Evolutionary conservation across 2,329 filamentous ascomycete genomes (phyloP).

Genomic region (Venturia asperata): DNA sequence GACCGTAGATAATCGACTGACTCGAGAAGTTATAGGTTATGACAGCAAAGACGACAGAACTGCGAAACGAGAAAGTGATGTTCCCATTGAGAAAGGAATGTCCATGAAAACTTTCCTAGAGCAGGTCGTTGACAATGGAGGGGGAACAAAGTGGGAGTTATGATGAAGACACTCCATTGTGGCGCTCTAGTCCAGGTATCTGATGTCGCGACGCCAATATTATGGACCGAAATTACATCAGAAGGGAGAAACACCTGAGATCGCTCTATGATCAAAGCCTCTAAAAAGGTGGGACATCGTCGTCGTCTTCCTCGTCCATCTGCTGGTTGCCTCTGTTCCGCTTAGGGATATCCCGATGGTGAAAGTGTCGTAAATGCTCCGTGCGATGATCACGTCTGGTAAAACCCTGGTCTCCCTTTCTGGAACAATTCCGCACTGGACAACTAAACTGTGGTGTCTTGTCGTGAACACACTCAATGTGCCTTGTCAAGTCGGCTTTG

Average conservation of each 20-base stretch:
- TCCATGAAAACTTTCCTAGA: neutral
- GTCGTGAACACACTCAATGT: constrained; percentile 20
- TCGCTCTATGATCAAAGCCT: neutral
- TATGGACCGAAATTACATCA: neutral
- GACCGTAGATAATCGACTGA: neutral
- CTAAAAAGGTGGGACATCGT: neutral
- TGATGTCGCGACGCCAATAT: neutral
- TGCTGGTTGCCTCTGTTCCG: neutral
- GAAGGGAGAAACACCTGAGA: neutral
- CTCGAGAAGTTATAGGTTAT: neutral
- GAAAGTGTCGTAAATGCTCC: constrained; percentile 51
- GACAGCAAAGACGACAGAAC: neutral
- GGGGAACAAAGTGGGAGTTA: neutral
- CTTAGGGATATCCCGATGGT: constrained; percentile 43
- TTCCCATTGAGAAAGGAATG: neutral
- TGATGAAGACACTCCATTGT: neutral
- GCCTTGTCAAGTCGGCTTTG: constrained; percentile 20
- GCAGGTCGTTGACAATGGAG: neutral
- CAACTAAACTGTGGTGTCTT: constrained; percentile 14
- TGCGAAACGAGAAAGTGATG: neutral
- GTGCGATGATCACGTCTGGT: constrained; percentile 50
- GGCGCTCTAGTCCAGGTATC: neutral
- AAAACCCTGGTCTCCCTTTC: constrained; percentile 37
- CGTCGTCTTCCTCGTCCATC: constrained; percentile 12
- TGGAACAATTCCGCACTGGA: constrained; percentile 11